Conservation (phyloP, 441 rosid species). For the Erysimum pusillum region DNA sequence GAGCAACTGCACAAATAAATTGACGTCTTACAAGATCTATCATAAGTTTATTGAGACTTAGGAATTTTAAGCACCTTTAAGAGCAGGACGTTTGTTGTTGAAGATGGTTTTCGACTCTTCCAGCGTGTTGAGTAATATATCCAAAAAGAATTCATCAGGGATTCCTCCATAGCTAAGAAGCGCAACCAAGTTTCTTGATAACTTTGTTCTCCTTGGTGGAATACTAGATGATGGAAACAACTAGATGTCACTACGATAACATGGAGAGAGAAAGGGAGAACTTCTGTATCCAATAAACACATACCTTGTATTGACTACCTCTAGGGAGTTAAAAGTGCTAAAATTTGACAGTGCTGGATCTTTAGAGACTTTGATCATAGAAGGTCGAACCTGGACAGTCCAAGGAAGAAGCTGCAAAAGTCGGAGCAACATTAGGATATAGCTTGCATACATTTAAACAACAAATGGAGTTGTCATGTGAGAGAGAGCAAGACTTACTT, state of each 20-base stretch:
- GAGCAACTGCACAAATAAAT: conserved; percentile 62
- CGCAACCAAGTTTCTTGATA: conserved; percentile 66
- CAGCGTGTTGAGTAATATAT: conserved; percentile 53
- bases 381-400: conserved; percentile 65
- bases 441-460: not conserved
- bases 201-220: conserved; percentile 54
- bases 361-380: conserved; percentile 75
- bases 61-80: too few relatives aligned
- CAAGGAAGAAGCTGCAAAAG: conserved; percentile 56
- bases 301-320: conserved; percentile 77
- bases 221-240: conserved; percentile 28
- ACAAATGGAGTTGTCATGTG: not conserved
- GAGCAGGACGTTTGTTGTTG: conserved; percentile 57
- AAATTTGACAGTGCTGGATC: conserved; percentile 46
- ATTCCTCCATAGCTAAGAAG: conserved; percentile 83
- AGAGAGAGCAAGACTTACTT: conserved; percentile 51
- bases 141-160: conserved; percentile 63
- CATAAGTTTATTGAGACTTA: too few relatives aligned
- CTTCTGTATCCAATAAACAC: not conserved
- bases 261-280: not conserved
- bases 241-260: too few relatives aligned
- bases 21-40: too few relatives aligned
- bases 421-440: conserved; percentile 18
- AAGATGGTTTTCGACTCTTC: conserved; percentile 57
- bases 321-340: conserved; percentile 58